Conservation (phyloP, 2,329 filamentous ascomycete species). For the Xylariaceae sp. region DNA sequence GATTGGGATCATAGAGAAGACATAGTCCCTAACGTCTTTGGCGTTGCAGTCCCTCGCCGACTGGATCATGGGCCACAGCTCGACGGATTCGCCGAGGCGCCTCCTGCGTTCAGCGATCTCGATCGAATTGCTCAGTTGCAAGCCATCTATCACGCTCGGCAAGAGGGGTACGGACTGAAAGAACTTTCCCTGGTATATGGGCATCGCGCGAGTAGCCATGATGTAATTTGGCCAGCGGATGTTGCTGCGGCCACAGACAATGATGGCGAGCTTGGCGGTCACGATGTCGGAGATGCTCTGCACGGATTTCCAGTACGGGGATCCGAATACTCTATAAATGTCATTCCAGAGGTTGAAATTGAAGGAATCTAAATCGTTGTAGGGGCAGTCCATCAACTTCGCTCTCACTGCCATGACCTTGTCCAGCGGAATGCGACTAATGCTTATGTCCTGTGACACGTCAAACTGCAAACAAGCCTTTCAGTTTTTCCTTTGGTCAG, state of each 20-base stretch:
- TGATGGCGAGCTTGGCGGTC: constrained; percentile 11
- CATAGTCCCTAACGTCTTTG: constrained; percentile 13
- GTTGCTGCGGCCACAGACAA: constrained; percentile 18
- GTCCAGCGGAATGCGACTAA: constrained; percentile 4
- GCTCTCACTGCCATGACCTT: constrained; percentile 7
- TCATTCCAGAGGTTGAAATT: constrained; percentile 12
- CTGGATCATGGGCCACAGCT: constrained; percentile 20
- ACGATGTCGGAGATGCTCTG: constrained; percentile 18
- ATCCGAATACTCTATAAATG: constrained; percentile 14
- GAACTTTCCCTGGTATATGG: constrained; percentile 14
- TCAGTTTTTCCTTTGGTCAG: no score
- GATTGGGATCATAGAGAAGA: constrained; percentile 19
- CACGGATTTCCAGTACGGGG: constrained; percentile 13
- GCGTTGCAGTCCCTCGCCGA: constrained; percentile 15
- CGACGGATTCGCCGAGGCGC: constrained; percentile 14
- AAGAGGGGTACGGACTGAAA: constrained; percentile 11
- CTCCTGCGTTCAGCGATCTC: constrained; percentile 15
- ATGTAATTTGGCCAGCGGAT: constrained; percentile 18
- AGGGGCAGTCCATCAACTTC: constrained; percentile 6
- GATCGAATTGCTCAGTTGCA: constrained; percentile 10
- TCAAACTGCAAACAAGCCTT: constrained; percentile 8
- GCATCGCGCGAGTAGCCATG: constrained; percentile 12
- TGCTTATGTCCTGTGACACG: constrained; percentile 5
- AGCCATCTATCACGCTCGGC: constrained; percentile 10
- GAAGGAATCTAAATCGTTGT: constrained; percentile 15